Conservation (phyloP, 306 rosid species). For the Cercis canadensis region DNA sequence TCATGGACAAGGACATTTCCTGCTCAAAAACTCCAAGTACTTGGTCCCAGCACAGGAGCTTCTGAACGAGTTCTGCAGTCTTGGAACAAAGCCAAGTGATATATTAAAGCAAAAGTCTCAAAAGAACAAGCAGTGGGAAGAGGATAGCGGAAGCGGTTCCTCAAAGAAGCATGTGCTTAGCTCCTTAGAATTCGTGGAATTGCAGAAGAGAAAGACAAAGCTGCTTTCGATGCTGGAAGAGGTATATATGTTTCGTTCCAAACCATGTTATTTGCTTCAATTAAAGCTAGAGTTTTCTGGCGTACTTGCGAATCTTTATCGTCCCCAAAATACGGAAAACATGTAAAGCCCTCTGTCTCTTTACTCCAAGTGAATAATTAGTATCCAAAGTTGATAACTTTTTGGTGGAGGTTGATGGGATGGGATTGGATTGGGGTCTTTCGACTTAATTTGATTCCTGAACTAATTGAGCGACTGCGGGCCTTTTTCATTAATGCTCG, state of each 20-base stretch:
- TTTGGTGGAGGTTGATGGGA: slow-evolving; percentile 41
- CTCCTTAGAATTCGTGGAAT: slow-evolving; percentile 82
- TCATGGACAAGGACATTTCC: slow-evolving; percentile 50
- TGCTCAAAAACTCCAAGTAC: slow-evolving; percentile 68
- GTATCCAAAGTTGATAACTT: slow-evolving; percentile 32
- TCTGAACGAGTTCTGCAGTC: slow-evolving; percentile 85
- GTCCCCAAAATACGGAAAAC: slow-evolving; percentile 26
- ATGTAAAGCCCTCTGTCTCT: background rate
- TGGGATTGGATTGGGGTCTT: slow-evolving; percentile 44
- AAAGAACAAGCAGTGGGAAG: slow-evolving; percentile 60
- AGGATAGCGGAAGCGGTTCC: slow-evolving; percentile 48
- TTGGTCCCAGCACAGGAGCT: slow-evolving; percentile 75
- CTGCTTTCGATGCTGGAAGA: slow-evolving; percentile 93
- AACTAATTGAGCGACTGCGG: slow-evolving; percentile 53
- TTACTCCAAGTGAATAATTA: slow-evolving; percentile 34
- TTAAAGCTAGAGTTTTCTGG: slow-evolving; percentile 8
- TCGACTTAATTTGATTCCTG: slow-evolving; percentile 43
- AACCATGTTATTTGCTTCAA: slow-evolving; percentile 32
- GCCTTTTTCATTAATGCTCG: slow-evolving; percentile 60
- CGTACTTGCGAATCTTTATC: slow-evolving; percentile 22
- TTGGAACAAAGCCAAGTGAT: slow-evolving; percentile 57
- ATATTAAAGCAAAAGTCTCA: slow-evolving; percentile 47
- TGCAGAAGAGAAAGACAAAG: slow-evolving; percentile 87
- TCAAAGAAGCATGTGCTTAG: slow-evolving; percentile 56
- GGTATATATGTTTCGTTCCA: slow-evolving; percentile 49